Evolutionary conservation across 176 grass and related monocot genomes (phyloP).

Genomic region (Triticum urartu): DNA sequence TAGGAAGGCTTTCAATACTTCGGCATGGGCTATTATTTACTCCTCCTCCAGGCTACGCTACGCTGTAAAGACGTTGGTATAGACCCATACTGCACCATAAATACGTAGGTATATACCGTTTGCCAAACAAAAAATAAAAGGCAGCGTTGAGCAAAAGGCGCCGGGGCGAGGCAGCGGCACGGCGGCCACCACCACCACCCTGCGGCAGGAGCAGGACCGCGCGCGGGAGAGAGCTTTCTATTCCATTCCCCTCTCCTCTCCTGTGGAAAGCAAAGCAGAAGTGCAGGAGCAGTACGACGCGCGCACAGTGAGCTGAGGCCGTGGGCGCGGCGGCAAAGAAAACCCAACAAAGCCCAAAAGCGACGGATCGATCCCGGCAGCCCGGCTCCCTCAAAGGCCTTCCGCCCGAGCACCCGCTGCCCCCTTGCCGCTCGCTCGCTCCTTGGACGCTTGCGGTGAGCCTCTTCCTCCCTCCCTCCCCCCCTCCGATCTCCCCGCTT

Average conservation of each 20-base stretch:
- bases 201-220: slow-evolving; percentile 25
- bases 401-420: slow-evolving; percentile 31
- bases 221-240: slow-evolving; percentile 34
- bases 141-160: slow-evolving; percentile 2
- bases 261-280: slow-evolving; percentile 7
- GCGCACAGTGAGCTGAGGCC: background rate
- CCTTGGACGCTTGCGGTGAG: slow-evolving; percentile 49
- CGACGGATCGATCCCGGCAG: background rate
- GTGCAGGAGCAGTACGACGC: background rate
- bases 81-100: slow-evolving; percentile 29
- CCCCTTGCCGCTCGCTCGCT: background rate
- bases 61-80: slow-evolving; percentile 11
- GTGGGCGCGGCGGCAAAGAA: slow-evolving; percentile 23
- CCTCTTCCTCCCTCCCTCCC: background rate
- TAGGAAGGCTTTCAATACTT: background rate
- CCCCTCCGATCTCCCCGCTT: slow-evolving; percentile 8
- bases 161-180: background rate
- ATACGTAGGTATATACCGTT: background rate
- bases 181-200: background rate
- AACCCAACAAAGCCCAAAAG: slow-evolving; percentile 19
- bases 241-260: slow-evolving; percentile 7
- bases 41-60: background rate
- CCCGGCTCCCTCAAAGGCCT: slow-evolving; percentile 31
- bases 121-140: background rate
- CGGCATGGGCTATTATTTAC: background rate